phyloP scores from a whole-genome alignment of 2,329 filamentous ascomycete species.

The Rhinocladiella similis region DNA sequence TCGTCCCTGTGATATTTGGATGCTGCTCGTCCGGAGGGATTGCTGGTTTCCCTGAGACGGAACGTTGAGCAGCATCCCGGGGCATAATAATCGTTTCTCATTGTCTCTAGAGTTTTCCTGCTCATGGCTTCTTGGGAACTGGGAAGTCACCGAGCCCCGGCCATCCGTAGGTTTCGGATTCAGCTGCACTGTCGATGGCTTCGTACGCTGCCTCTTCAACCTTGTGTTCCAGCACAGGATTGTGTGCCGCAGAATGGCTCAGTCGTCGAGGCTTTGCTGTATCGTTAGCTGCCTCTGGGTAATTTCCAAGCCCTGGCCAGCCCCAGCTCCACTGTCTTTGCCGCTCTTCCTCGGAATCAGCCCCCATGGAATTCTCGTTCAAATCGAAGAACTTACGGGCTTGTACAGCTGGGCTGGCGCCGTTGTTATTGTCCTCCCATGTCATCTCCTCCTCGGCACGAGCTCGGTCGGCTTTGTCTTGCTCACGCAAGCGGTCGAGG shows the following conservation, averaged over 20 bases:
- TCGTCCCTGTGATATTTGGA: neutral
- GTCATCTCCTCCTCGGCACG: slow-evolving; percentile 7
- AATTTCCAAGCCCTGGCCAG: slow-evolving; percentile 12
- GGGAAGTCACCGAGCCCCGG: slow-evolving; percentile 18
- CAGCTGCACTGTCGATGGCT: slow-evolving; percentile 20
- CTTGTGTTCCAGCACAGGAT: slow-evolving; percentile 2
- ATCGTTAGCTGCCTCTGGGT: neutral
- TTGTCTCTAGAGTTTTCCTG: neutral
- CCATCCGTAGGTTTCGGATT: slow-evolving; percentile 20
- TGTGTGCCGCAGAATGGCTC: neutral
- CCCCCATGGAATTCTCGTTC: slow-evolving; percentile 26
- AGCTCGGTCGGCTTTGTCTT: slow-evolving; percentile 2
- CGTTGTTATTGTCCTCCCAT: slow-evolving; percentile 4
- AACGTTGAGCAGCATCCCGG: neutral
- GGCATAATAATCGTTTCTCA: neutral
- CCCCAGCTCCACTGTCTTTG: slow-evolving; percentile 13
- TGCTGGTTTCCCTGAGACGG: neutral
- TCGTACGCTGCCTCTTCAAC: slow-evolving; percentile 16
- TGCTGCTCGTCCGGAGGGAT: neutral
- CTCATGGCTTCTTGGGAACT: neutral
- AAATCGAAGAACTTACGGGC: slow-evolving; percentile 13
- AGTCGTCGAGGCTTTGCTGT: neutral
- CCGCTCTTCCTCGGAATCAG: slow-evolving; percentile 13
- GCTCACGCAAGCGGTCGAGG: slow-evolving; percentile 1
- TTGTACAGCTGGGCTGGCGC: slow-evolving; percentile 20